Evolutionary conservation across 441 rosid species (phyloP).

Genomic region (Brassica balearica): DNA sequence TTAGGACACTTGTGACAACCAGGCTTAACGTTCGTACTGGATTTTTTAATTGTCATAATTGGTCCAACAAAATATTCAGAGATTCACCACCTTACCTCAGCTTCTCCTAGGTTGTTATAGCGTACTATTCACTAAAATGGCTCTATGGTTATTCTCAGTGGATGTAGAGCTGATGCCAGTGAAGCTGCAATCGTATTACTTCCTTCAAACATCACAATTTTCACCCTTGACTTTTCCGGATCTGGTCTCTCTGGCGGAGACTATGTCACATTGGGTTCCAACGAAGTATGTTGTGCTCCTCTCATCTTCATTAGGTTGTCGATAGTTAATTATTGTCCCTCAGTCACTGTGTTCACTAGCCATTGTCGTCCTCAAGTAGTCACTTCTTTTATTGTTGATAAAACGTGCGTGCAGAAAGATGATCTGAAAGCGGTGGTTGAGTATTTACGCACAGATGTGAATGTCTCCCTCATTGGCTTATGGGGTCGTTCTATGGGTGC

Average conservation of each 20-base stretch:
- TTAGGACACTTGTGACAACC: neutral
- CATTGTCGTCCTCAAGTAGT: conserved; percentile 67
- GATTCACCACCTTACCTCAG: neutral
- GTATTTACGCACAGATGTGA: conserved; percentile 87
- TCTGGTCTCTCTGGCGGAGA: conserved; percentile 99
- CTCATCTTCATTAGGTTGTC: neutral
- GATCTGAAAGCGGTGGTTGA: conserved; percentile 90
- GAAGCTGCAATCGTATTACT: conserved; percentile 97
- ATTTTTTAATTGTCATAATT: neutral
- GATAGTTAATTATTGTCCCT: neutral
- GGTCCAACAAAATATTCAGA: neutral
- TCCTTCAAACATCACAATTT: conserved; percentile 95
- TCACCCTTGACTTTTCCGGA: conserved; percentile 96
- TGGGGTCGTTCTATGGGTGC: conserved; percentile 99
- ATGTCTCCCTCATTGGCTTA: conserved; percentile 92
- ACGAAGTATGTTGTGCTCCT: conserved; percentile 78
- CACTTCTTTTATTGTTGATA: conserved; percentile 40
- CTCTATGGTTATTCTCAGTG: conserved; percentile 56
- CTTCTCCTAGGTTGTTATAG: neutral
- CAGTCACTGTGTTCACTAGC: conserved; percentile 38
- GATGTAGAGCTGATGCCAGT: conserved; percentile 96
- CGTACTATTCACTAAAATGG: neutral
- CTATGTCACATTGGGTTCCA: conserved; percentile 87
- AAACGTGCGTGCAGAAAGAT: conserved; percentile 69
- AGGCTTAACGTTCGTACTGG: neutral